These are phyloP conservation scores for Labyrinthula sp. DNA, from an alignment of 352 stramenopile genomes.

Conservation along the genomic window DNA sequence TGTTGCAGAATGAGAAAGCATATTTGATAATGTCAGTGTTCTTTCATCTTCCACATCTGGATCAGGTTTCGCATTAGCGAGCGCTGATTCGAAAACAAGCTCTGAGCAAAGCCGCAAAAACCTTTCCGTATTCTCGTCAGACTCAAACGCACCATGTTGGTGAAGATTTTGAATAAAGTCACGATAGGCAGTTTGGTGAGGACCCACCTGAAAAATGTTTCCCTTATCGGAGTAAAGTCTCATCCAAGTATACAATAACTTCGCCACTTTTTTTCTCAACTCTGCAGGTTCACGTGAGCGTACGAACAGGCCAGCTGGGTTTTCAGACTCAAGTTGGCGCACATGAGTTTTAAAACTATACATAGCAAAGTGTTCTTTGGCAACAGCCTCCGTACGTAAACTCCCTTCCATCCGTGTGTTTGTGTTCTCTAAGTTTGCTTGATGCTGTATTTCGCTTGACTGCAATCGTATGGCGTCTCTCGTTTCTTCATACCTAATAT, in stretches of 20 bases:
- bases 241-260: constrained; percentile 88
- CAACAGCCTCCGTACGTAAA: too few relatives aligned
- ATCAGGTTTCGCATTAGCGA: constrained; percentile 40
- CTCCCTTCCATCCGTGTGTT: too few relatives aligned
- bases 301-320: constrained; percentile 9
- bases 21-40: not conserved
- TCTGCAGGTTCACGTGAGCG: constrained; percentile 39
- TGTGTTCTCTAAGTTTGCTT: too few relatives aligned
- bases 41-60: constrained; percentile 33
- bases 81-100: constrained; percentile 81
- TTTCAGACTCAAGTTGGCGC: too few relatives aligned
- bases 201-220: constrained; percentile 85
- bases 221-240: too few relatives aligned
- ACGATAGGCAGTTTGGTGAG: constrained; percentile 76
- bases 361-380: too few relatives aligned
- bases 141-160: constrained; percentile 78
- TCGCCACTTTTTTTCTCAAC: constrained; percentile 46
- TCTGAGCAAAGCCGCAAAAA: constrained; percentile 88
- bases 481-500: too few relatives aligned
- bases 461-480: too few relatives aligned
- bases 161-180: constrained; percentile 89
- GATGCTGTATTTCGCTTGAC: too few relatives aligned
- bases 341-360: too few relatives aligned
- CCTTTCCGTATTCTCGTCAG: constrained; percentile 81
- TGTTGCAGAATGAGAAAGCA: constrained; percentile 67